These are phyloP conservation scores for Hypericum androsaemum DNA, from an alignment of 345 rosid genomes.

Conservation along the genomic window DNA sequence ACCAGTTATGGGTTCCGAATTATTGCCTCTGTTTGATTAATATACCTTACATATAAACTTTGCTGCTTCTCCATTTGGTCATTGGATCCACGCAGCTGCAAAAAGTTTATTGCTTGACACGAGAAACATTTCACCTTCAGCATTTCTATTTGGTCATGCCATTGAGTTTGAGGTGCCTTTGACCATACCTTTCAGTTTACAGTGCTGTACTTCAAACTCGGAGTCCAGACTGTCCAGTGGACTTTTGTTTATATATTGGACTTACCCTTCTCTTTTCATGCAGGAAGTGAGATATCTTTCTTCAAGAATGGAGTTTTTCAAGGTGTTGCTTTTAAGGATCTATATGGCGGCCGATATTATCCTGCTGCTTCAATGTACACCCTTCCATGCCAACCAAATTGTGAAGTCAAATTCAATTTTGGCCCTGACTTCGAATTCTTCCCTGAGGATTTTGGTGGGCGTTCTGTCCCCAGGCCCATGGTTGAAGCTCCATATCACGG, in stretches of 20 bases:
- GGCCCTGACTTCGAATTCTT: constrained; percentile 76
- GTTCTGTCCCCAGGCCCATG: constrained; percentile 64
- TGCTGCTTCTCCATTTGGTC: too few relatives aligned
- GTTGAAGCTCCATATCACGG: constrained; percentile 70
- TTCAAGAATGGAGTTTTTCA: constrained; percentile 81
- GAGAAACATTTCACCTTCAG: too few relatives aligned
- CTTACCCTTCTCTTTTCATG: constrained; percentile 12
- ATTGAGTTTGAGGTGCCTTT: too few relatives aligned
- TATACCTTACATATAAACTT: too few relatives aligned
- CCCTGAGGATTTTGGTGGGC: constrained; percentile 61
- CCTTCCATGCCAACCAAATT: constrained; percentile 81
- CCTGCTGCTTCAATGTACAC: constrained; percentile 99
- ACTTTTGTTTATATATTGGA: neutral
- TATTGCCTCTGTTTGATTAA: too few relatives aligned
- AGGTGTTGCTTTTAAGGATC: constrained; percentile 84
- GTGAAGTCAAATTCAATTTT: constrained; percentile 80
- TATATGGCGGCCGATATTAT: constrained; percentile 75
- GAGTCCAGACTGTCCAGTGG: too few relatives aligned
- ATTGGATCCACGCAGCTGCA: too few relatives aligned
- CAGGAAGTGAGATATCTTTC: constrained; percentile 96
- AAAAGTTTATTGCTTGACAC: too few relatives aligned
- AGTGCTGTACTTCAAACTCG: too few relatives aligned
- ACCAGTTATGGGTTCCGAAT: too few relatives aligned
- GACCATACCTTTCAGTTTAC: too few relatives aligned
- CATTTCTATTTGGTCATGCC: too few relatives aligned